Percentiles rank a stretch among this genome's conserved stretches.
phyloP scores from a whole-genome alignment of 495 filamentous ascomycete species.

The Penicillium pulvis region DNA sequence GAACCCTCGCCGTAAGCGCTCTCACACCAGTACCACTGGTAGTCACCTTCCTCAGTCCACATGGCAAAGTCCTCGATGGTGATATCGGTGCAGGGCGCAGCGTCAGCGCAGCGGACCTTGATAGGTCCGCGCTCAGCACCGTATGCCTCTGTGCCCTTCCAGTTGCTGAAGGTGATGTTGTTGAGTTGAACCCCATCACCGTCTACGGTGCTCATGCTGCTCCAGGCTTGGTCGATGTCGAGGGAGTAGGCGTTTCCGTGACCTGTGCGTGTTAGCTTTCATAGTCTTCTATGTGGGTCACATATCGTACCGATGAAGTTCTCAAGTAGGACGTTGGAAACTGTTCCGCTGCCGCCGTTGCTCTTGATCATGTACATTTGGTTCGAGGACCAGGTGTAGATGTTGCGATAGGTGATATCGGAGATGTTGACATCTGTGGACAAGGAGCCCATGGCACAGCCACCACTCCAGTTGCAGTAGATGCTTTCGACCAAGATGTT shows the following conservation, averaged over 20 bases:
- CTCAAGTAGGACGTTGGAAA: constrained; percentile 53
- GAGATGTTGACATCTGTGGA: constrained; percentile 40
- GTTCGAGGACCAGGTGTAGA: constrained; percentile 57
- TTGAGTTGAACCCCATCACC: constrained; percentile 53
- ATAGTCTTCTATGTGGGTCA: background rate
- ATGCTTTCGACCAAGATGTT: constrained; percentile 59
- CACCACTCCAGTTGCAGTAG: constrained; percentile 60
- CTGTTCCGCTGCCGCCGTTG: constrained; percentile 57
- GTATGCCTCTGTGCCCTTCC: constrained; percentile 57
- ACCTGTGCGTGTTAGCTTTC: constrained; percentile 29
- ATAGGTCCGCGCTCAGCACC: constrained; percentile 54
- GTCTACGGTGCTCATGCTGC: constrained; percentile 32
- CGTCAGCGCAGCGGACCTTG: constrained; percentile 47
- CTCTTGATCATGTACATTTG: constrained; percentile 68
- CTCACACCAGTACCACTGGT: constrained; percentile 48
- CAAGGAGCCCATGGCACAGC: constrained; percentile 56
- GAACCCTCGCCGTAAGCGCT: constrained; percentile 53
- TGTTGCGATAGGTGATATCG: constrained; percentile 50
- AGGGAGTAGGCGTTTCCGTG: constrained; percentile 54
- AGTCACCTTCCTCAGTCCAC: constrained; percentile 57
- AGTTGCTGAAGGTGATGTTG: constrained; percentile 56
- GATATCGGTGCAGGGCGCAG: constrained; percentile 55
- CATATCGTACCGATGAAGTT: constrained; percentile 55
- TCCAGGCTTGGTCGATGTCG: constrained; percentile 60
- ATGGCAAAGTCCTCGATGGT: constrained; percentile 57